Evolutionary conservation across 352 stramenopile genomes (phyloP).

Genomic region (Aphanomyces cochlioides): DNA sequence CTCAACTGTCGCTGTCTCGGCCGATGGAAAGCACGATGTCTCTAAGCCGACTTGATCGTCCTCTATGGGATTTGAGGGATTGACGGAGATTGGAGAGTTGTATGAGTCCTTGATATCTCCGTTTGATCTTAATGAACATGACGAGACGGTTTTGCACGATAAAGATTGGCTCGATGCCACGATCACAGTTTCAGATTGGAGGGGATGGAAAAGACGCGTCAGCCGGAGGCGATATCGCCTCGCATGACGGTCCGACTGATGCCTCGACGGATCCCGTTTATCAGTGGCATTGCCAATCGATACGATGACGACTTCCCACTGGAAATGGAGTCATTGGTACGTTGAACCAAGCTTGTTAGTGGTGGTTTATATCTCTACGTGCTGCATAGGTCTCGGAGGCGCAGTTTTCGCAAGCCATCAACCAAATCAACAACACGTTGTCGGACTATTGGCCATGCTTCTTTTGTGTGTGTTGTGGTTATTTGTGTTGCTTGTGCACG

Average conservation of each 20-base stretch:
- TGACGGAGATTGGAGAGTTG: too few relatives aligned
- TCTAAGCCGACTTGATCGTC: too few relatives aligned
- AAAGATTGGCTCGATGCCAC: too few relatives aligned
- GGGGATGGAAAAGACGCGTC: not conserved
- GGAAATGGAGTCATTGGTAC: slow-evolving; percentile 52
- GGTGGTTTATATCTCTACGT: not conserved
- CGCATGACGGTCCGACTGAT: slow-evolving; percentile 37
- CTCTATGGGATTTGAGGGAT: too few relatives aligned
- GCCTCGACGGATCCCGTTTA: slow-evolving; percentile 57
- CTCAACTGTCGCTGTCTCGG: too few relatives aligned
- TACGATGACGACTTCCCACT: slow-evolving; percentile 71
- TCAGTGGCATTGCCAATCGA: slow-evolving; percentile 60
- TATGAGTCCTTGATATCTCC: too few relatives aligned
- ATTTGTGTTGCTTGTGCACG: slow-evolving; percentile 61
- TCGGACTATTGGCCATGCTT: slow-evolving; percentile 77
- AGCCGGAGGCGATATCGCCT: not conserved
- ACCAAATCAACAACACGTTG: slow-evolving; percentile 84
- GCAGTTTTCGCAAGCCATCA: slow-evolving; percentile 69
- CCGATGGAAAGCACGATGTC: too few relatives aligned
- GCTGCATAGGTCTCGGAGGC: slow-evolving; percentile 42
- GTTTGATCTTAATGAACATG: too few relatives aligned
- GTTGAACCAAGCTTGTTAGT: not conserved
- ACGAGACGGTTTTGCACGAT: too few relatives aligned
- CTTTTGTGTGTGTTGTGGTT: slow-evolving; percentile 70
- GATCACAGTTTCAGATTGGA: not conserved